Percentiles rank a stretch among this genome's conserved stretches.
phyloP scores from a whole-genome alignment of 2,329 filamentous ascomycete species.

The Beauveria caledonica region DNA sequence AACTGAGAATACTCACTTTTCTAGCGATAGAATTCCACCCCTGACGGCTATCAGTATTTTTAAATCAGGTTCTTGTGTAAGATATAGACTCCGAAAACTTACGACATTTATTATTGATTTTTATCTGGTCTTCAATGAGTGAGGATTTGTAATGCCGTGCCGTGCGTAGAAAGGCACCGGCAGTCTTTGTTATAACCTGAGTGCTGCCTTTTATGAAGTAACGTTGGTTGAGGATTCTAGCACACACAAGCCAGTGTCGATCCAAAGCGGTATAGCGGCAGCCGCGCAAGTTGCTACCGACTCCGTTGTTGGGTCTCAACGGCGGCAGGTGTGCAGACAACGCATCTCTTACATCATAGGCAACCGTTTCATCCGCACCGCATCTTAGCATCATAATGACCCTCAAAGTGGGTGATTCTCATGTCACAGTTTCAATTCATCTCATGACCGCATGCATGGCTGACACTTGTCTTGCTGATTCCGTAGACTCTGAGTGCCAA shows the following conservation, averaged over 20 bases:
- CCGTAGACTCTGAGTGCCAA: conserved; percentile 80
- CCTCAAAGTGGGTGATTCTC: conserved; percentile 21
- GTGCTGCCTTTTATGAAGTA: too few relatives aligned
- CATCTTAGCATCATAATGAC: conserved; percentile 19
- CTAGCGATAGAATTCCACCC: too few relatives aligned
- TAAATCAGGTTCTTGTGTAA: too few relatives aligned
- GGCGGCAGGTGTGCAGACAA: neutral
- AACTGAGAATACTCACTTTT: too few relatives aligned
- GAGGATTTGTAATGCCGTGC: too few relatives aligned
- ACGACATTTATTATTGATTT: too few relatives aligned
- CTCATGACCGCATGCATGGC: neutral
- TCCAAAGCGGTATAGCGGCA: neutral
- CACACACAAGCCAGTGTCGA: neutral
- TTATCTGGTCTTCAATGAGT: too few relatives aligned
- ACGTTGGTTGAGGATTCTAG: too few relatives aligned
- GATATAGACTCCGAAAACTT: too few relatives aligned
- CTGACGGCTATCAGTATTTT: too few relatives aligned
- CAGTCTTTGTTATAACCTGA: too few relatives aligned
- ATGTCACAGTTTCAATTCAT: too few relatives aligned
- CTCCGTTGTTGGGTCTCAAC: neutral
- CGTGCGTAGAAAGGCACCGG: neutral
- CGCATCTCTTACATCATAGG: conserved; percentile 13
- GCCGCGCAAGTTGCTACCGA: neutral
- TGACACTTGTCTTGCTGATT: neutral
- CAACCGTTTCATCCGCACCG: neutral